Conservation (phyloP, 2,329 filamentous ascomycete genomes). For the Monosporascus ibericus region DNA sequence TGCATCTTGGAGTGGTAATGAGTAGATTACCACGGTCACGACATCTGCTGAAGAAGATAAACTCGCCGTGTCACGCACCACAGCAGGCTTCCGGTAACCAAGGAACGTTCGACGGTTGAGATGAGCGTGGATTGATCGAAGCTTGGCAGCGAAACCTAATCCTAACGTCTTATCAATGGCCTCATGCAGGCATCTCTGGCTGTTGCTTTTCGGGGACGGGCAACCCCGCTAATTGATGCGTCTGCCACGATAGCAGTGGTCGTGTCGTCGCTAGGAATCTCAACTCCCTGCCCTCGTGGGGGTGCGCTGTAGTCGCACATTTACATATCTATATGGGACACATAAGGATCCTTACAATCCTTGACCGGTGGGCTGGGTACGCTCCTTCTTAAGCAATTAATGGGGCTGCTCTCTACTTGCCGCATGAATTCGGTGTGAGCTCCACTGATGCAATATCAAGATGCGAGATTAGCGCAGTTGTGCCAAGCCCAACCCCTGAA, state of each 20-base stretch:
- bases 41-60: constrained; percentile 4
- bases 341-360: neutral
- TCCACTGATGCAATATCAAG: constrained; percentile 1
- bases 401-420: no score
- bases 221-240: constrained; percentile 18
- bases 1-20: constrained; percentile 4
- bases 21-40: neutral
- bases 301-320: neutral
- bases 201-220: constrained; percentile 13
- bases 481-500: constrained; percentile 12
- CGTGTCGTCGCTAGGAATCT: constrained; percentile 8
- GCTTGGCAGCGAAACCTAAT: constrained; percentile 6
- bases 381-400: no score
- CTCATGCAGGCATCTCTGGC: constrained; percentile 12
- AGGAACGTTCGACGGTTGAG: constrained; percentile 6
- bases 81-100: constrained; percentile 4
- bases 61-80: constrained; percentile 11
- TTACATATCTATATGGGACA: neutral
- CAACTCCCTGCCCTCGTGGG: neutral
- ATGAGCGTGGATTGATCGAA: constrained; percentile 6
- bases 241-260: constrained; percentile 21
- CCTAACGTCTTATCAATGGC: constrained; percentile 4
- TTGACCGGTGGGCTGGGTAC: no score
- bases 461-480: constrained; percentile 33
- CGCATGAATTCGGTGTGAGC: no score